phyloP scores from a whole-genome alignment of 2,329 filamentous ascomycete genomes.

The Phyllosticta paracitricarpa region DNA sequence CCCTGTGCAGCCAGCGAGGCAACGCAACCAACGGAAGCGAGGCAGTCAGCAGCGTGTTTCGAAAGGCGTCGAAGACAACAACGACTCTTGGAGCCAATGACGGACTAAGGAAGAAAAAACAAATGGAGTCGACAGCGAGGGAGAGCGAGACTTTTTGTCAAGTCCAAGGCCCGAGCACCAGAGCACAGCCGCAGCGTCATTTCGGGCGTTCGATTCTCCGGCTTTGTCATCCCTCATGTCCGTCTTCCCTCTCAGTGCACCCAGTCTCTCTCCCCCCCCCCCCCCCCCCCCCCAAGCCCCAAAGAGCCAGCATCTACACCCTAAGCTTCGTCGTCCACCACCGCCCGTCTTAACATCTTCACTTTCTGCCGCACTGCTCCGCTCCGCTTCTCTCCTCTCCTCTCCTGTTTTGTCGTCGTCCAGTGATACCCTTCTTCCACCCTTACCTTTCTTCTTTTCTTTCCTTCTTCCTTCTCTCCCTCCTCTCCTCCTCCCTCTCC shows the following conservation, averaged over 20 bases:
- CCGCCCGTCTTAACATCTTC: not conserved
- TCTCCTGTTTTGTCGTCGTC: too few relatives aligned
- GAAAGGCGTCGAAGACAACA: too few relatives aligned
- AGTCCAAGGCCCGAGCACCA: not conserved
- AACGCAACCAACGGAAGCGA: too few relatives aligned
- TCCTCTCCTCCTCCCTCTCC: not conserved
- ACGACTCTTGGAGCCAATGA: too few relatives aligned
- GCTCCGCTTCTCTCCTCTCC: too few relatives aligned
- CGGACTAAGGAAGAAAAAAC: too few relatives aligned
- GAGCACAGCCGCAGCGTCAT: not conserved
- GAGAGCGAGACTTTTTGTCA: not conserved
- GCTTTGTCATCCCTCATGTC: not conserved
- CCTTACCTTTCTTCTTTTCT: not conserved
- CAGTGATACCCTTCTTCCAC: not conserved
- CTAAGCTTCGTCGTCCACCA: not conserved
- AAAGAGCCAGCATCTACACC: not conserved
- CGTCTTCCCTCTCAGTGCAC: not conserved
- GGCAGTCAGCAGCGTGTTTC: too few relatives aligned
- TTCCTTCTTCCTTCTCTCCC: not conserved
- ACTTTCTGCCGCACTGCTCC: not conserved
- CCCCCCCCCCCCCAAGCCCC: not conserved
- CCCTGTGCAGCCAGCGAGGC: too few relatives aligned
- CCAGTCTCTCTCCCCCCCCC: not conserved
- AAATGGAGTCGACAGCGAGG: not conserved
- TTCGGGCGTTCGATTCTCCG: not conserved